Evolutionary conservation across 2,329 filamentous ascomycete genomes (phyloP), one percentile per base, ranked within the genome.

Genomic region (Coniella vitis): DNA sequence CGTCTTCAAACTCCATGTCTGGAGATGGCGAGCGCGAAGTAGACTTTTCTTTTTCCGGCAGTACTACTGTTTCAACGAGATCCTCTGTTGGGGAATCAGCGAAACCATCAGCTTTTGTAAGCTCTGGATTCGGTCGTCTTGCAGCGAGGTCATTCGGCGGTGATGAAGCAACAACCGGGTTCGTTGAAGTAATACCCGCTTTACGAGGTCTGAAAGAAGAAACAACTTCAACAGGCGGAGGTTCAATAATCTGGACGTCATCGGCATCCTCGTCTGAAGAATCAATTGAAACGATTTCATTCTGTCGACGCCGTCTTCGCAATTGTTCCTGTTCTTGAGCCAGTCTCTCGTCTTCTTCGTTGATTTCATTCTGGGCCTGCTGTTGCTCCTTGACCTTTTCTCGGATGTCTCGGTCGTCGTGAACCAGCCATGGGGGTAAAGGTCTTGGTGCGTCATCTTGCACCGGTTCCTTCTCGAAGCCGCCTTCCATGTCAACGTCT

Each of bases 401-500:
- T 52, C 84, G 74, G 29, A 90, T 81, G 50, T 90, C 86, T 2
- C 75, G 73, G 5, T 81, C 67, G 53, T 82, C 67, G 53, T 81
- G 77, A 2, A 70, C 68, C 59, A 93, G 76, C 87, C 87, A 93
- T 1, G 87, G 87, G 1, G 87, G 87, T 7, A 91, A 61, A 0
- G 84, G 83, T n/a, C 70, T 73, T 1, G 76, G 70, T 3, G 62
- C 65, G 63, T 73, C 63, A 53, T 72, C 60, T 57, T 63, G 59
- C 9, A 64, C 60, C 3, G 57, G 49, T 19, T 74, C 72, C 55
- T 71, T 78, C 48, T 84, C 76, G 58, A 90, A 88, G 0, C 84
- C 86, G 19, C 84, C 84, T 34, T 79, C 76, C 52, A 70, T 64
- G 5, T 78, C 75, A 45, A 77, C 66, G 0, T 63, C 60, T n/a